A percentile compares a stretch with the other conserved stretches of the same genome.
These are phyloP conservation scores for Hypoxylon intermedium DNA, from an alignment of 495 filamentous ascomycete species.

Conservation along the genomic window DNA sequence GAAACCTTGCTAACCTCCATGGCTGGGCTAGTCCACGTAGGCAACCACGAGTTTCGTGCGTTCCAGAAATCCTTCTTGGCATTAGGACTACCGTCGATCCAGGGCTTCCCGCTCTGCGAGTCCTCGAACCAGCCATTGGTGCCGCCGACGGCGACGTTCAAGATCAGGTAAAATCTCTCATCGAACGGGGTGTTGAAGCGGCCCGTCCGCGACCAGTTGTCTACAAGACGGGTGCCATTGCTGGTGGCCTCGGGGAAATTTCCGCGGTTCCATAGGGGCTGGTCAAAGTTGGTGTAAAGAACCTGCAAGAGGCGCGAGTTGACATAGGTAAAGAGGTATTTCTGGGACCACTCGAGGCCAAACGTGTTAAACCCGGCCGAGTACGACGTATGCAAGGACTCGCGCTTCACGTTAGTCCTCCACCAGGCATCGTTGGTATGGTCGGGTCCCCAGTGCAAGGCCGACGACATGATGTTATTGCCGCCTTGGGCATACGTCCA, in stretches of 20 bases:
- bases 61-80: conserved; percentile 79
- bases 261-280: conserved; percentile 75
- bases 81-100: conserved; percentile 70
- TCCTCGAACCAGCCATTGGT: conserved; percentile 89
- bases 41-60: conserved; percentile 68
- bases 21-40: conserved; percentile 74
- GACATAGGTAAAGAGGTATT: conserved; percentile 87
- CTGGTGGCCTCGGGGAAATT: conserved; percentile 69
- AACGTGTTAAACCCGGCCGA: conserved; percentile 71
- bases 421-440: conserved; percentile 70
- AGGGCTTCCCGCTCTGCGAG: conserved; percentile 73
- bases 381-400: conserved; percentile 79
- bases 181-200: conserved; percentile 76
- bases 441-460: conserved; percentile 81
- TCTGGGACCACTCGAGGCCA: conserved; percentile 85
- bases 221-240: conserved; percentile 72
- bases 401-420: conserved; percentile 77
- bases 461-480: conserved; percentile 81
- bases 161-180: conserved; percentile 78
- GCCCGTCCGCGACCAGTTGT: conserved; percentile 73
- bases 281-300: conserved; percentile 77
- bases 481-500: conserved; percentile 75
- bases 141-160: conserved; percentile 82
- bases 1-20: conserved; percentile 77
- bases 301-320: conserved; percentile 81